phyloP scores from a whole-genome alignment of 2,329 filamentous ascomycete species.

The Colletotrichum sp. region DNA sequence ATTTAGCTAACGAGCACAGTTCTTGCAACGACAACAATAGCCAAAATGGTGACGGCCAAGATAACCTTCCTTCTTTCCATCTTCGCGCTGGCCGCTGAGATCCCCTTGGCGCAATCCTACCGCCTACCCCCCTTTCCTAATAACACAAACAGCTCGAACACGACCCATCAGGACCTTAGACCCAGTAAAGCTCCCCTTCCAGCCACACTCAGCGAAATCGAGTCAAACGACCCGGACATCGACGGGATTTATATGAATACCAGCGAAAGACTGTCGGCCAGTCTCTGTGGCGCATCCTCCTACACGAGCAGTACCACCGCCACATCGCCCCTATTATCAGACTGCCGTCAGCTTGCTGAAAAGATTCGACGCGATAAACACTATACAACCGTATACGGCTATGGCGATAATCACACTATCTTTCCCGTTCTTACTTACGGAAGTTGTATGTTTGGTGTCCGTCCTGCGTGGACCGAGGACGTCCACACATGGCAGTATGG shows the following conservation, averaged over 20 bases:
- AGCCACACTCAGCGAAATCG: not conserved
- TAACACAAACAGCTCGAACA: not conserved
- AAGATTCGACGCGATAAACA: not conserved
- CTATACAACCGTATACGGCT: not conserved
- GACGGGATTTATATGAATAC: not conserved
- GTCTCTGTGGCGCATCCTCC: not conserved
- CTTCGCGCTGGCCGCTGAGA: not conserved
- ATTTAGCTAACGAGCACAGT: not conserved
- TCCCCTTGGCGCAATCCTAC: not conserved
- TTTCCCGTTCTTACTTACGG: not conserved
- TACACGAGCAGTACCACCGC: not conserved
- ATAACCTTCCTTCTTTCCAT: not conserved
- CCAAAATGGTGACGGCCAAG: constrained; percentile 1
- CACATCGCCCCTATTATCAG: not conserved
- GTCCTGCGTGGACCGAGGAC: not conserved
- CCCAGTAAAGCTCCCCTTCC: not conserved
- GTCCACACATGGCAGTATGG: not conserved
- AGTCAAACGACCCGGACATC: not conserved
- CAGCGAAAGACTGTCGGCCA: not conserved
- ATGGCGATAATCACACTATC: not conserved
- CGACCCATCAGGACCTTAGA: not conserved
- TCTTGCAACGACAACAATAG: not conserved
- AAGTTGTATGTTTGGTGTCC: constrained; percentile 7
- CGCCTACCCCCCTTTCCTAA: not conserved
- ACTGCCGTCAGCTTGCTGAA: constrained; percentile 1